These are phyloP conservation scores for Acer saccharum DNA, from an alignment of 345 rosid species.

Conservation along the genomic window DNA sequence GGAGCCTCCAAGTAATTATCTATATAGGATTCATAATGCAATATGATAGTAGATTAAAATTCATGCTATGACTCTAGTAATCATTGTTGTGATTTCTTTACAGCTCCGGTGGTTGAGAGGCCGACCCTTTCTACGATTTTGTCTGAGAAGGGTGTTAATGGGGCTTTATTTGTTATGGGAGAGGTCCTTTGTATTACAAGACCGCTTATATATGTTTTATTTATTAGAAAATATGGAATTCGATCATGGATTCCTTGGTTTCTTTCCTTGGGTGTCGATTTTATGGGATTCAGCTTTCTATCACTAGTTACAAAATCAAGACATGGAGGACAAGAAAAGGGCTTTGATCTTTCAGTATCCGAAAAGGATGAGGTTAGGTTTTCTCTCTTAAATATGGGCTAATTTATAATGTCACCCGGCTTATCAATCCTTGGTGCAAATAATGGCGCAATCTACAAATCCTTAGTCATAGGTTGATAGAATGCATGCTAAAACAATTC, in stretches of 20 bases:
- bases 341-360: slow-evolving; percentile 44
- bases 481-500: slow-evolving; percentile 2
- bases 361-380: slow-evolving; percentile 80
- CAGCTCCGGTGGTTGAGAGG: slow-evolving; percentile 48
- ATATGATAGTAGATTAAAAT: neutral
- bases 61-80: slow-evolving; percentile 13
- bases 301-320: slow-evolving; percentile 40
- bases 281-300: slow-evolving; percentile 57
- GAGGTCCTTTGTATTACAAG: slow-evolving; percentile 78
- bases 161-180: slow-evolving; percentile 64
- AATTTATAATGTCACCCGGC: neutral
- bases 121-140: slow-evolving; percentile 52
- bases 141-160: slow-evolving; percentile 67
- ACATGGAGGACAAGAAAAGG: slow-evolving; percentile 39
- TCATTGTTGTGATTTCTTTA: slow-evolving; percentile 14
- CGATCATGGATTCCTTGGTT: slow-evolving; percentile 96
- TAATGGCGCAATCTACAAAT: neutral
- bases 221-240: slow-evolving; percentile 73
- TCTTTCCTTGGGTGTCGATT: slow-evolving; percentile 72
- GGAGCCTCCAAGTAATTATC: slow-evolving; percentile 52
- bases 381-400: neutral
- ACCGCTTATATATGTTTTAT: slow-evolving; percentile 89
- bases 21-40: slow-evolving; percentile 4
- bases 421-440: slow-evolving; percentile 1
- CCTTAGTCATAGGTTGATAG: neutral